phyloP scores from a whole-genome alignment of 352 stramenopile species.

The Aphanomyces euteiches region DNA sequence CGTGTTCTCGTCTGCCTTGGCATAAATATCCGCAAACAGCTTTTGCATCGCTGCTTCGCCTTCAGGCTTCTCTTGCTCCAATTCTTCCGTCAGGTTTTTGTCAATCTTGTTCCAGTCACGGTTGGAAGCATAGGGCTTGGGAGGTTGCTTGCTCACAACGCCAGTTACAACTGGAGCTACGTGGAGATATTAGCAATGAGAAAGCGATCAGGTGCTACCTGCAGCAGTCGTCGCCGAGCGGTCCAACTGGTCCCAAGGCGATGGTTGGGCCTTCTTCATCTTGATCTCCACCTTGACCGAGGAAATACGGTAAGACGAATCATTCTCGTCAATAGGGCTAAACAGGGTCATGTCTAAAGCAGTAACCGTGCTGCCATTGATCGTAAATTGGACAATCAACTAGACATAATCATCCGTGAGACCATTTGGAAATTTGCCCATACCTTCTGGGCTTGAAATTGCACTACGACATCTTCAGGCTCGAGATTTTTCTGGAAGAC shows the following conservation, averaged over 20 bases:
- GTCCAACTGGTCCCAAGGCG: constrained; percentile 76
- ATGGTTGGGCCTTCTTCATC: constrained; percentile 62
- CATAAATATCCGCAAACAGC: constrained; percentile 91
- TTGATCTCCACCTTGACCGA: constrained; percentile 79
- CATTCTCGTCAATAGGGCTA: constrained; percentile 55
- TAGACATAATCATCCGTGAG: constrained; percentile 24
- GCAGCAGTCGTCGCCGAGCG: constrained; percentile 43
- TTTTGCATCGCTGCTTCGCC: constrained; percentile 90
- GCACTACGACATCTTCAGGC: constrained; percentile 57
- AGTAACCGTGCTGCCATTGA: constrained; percentile 54
- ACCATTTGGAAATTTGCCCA: background rate
- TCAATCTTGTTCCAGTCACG: constrained; percentile 88
- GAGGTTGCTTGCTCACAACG: constrained; percentile 37
- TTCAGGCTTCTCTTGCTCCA: constrained; percentile 85
- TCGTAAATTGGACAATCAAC: constrained; percentile 46
- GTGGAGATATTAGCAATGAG: constrained; percentile 42
- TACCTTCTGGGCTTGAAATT: constrained; percentile 51
- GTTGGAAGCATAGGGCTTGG: constrained; percentile 73
- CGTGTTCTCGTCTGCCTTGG: constrained; percentile 87
- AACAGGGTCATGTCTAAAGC: constrained; percentile 66
- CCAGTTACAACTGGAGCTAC: constrained; percentile 42
- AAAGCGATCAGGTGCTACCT: constrained; percentile 24
- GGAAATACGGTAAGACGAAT: constrained; percentile 58
- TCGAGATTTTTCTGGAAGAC: constrained; percentile 79
- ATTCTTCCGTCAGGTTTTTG: constrained; percentile 67